phyloP scores from a whole-genome alignment of 768 basidiomycete genomes.

The Rhodotorula diobovata region DNA sequence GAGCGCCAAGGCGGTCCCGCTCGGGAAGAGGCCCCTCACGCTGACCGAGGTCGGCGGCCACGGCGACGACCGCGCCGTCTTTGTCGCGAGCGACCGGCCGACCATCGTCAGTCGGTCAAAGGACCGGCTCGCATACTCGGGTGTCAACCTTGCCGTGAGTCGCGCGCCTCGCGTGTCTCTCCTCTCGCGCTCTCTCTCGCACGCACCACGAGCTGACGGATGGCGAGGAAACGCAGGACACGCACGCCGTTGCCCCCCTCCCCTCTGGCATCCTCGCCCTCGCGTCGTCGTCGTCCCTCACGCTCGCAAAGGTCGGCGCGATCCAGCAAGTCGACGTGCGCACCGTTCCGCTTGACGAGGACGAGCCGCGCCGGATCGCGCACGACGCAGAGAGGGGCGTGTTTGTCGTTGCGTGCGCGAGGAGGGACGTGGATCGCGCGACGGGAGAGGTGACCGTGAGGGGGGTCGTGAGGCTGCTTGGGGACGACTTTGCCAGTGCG shows the following conservation, averaged over 20 bases:
- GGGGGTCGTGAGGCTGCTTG: constrained; percentile 64
- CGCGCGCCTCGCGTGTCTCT: background rate
- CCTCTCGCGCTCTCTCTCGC: too few relatives aligned
- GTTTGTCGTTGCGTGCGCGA: constrained; percentile 64
- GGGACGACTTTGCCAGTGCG: constrained; percentile 65
- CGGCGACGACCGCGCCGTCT: constrained; percentile 53
- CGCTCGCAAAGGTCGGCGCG: constrained; percentile 48
- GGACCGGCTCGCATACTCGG: constrained; percentile 60
- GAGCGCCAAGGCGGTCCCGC: constrained; percentile 56
- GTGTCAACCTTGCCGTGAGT: constrained; percentile 65
- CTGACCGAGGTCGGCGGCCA: constrained; percentile 55
- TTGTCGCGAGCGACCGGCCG: constrained; percentile 68
- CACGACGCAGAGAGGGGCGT: constrained; percentile 57
- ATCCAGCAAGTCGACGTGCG: constrained; percentile 76
- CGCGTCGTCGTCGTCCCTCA: background rate
- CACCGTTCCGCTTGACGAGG: constrained; percentile 64
- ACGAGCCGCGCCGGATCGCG: constrained; percentile 65
- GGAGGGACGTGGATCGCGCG: constrained; percentile 56
- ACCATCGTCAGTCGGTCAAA: constrained; percentile 66
- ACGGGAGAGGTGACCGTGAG: constrained; percentile 54
- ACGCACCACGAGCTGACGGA: too few relatives aligned
- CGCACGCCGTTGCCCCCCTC: constrained; percentile 53
- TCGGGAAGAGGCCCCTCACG: constrained; percentile 65
- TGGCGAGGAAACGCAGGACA: constrained; percentile 49
- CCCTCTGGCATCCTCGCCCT: constrained; percentile 55